A percentile compares a stretch with the other conserved stretches of the same genome.
phyloP scores from a whole-genome alignment of 1,284 basidiomycete species.

The Jaminaea rosea region DNA sequence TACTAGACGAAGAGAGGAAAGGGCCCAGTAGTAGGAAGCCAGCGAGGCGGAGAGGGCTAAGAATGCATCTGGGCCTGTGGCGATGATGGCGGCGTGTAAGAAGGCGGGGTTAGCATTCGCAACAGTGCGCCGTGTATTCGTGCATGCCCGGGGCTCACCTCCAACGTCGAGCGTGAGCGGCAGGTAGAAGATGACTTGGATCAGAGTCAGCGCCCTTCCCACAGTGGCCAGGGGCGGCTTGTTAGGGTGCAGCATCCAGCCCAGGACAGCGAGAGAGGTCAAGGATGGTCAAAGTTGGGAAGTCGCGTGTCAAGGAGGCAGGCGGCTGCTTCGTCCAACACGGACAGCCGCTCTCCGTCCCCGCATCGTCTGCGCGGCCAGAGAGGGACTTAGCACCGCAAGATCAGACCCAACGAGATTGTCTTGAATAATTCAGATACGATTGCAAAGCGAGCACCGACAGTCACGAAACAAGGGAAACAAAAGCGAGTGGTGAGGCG shows the following conservation, averaged over 20 bases:
- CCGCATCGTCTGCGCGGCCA: no score
- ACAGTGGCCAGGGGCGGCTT: conserved; percentile 12
- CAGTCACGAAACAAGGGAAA: no score
- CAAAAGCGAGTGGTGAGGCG: no score
- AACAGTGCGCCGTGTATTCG: not conserved
- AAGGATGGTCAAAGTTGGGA: not conserved
- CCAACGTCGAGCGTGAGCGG: conserved; percentile 44
- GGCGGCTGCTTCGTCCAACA: no score
- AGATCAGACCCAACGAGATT: no score
- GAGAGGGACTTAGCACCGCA: no score
- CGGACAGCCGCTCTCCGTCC: no score
- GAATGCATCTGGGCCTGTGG: conserved; percentile 43
- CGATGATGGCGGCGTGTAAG: no score
- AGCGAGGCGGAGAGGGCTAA: conserved; percentile 41
- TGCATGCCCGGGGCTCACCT: conserved; percentile 10
- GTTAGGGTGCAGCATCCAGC: not conserved
- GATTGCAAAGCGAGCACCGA: no score
- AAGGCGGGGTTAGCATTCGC: conserved; percentile 8
- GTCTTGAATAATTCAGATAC: no score
- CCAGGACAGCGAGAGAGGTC: not conserved
- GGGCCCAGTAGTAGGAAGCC: conserved; percentile 38
- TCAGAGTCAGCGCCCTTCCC: conserved; percentile 28
- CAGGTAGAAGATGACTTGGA: conserved; percentile 44
- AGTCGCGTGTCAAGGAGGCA: not conserved
- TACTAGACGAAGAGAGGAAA: conserved; percentile 33